Conservation (phyloP, 495 filamentous ascomycete species). For the Penicillium simplicissimum region DNA sequence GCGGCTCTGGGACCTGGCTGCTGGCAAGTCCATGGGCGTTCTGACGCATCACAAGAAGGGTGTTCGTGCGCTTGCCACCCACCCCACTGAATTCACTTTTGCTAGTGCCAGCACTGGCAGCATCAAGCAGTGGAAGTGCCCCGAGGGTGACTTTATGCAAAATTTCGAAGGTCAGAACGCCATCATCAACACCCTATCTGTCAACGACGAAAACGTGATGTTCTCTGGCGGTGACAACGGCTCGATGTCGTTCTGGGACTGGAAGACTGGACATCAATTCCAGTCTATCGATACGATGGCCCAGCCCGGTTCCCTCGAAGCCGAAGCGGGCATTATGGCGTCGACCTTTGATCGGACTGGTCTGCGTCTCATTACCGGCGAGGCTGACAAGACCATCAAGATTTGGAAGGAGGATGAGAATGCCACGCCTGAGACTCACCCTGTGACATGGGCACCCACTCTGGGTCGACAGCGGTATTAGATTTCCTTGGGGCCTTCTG, state of each 20-base stretch:
- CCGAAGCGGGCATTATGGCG: slow-evolving; percentile 91
- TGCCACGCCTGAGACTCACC: slow-evolving; percentile 88
- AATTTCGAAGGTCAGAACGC: slow-evolving; percentile 97
- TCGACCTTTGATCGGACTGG: slow-evolving; percentile 89
- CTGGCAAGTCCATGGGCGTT: slow-evolving; percentile 93
- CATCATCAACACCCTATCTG: slow-evolving; percentile 91
- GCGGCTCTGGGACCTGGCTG: slow-evolving; percentile 93
- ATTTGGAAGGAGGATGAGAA: slow-evolving; percentile 91
- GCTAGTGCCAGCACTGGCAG: slow-evolving; percentile 84
- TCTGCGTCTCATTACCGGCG: slow-evolving; percentile 84
- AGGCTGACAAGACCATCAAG: slow-evolving; percentile 97
- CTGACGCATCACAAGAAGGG: slow-evolving; percentile 99
- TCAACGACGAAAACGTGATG: slow-evolving; percentile 92
- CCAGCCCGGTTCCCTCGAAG: slow-evolving; percentile 91
- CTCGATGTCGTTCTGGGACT: slow-evolving; percentile 97
- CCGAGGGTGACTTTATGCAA: slow-evolving; percentile 98
- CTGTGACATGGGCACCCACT: slow-evolving; percentile 89
- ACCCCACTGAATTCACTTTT: slow-evolving; percentile 96
- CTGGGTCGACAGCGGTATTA: slow-evolving; percentile 71
- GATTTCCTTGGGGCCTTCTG: slow-evolving; percentile 8
- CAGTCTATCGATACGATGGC: slow-evolving; percentile 86
- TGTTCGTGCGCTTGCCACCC: slow-evolving; percentile 79
- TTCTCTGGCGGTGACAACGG: slow-evolving; percentile 97
- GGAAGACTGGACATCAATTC: slow-evolving; percentile 93
- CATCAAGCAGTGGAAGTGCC: slow-evolving; percentile 99